Conservation (phyloP, 306 rosid species). For the Acacia crassicarpa region DNA sequence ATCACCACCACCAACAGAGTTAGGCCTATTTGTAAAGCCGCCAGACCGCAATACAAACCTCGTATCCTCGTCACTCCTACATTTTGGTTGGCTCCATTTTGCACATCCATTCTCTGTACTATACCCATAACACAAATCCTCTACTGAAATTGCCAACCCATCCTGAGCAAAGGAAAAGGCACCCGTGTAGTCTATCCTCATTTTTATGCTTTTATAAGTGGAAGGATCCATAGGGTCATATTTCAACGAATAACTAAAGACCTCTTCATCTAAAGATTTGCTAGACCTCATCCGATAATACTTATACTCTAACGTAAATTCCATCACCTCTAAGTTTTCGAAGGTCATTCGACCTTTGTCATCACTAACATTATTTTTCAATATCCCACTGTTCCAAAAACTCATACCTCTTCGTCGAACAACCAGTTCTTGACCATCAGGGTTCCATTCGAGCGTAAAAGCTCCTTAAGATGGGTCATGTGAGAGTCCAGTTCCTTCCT, state of each 20-base stretch:
- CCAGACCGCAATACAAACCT: not conserved
- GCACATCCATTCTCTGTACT: not conserved
- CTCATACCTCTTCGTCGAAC: not conserved
- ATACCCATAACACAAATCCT: not conserved
- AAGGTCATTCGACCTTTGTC: too few species aligned
- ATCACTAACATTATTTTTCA: too few species aligned
- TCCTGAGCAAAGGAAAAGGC: not conserved
- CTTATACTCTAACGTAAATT: too few species aligned
- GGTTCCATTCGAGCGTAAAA: not conserved
- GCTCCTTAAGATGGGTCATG: not conserved
- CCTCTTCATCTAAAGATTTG: not conserved
- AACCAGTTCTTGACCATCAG: not conserved
- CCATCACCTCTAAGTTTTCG: too few species aligned
- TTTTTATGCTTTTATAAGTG: not conserved
- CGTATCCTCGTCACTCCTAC: not conserved
- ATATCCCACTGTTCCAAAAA: not conserved
- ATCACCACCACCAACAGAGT: too few species aligned
- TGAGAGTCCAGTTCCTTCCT: conserved; percentile 4
- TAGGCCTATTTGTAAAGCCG: not conserved
- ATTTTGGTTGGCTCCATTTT: not conserved
- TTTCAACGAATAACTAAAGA: not conserved
- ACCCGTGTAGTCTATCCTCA: not conserved
- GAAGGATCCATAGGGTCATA: too few species aligned
- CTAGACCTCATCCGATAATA: not conserved
- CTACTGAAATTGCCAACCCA: not conserved